These are phyloP conservation scores for Globisporangium parvum DNA, from an alignment of 352 stramenopile species.

Conservation along the genomic window DNA sequence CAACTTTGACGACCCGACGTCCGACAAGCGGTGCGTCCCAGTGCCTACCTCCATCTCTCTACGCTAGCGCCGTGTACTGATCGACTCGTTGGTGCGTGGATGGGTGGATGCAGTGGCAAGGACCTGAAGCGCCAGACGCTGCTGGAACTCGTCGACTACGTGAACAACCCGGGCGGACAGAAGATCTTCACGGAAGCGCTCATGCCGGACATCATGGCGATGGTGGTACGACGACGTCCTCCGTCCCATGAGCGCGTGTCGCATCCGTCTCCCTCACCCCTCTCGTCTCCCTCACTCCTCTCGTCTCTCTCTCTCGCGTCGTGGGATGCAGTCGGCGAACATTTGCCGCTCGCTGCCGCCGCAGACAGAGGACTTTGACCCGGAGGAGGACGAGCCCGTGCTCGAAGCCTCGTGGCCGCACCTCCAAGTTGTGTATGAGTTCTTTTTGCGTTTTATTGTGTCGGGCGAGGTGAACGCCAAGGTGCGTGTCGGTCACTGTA, in stretches of 20 bases:
- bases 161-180: constrained; percentile 94
- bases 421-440: constrained; percentile 98
- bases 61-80: neutral
- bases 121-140: constrained; percentile 99
- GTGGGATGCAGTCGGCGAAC: constrained; percentile 69
- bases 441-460: constrained; percentile 98
- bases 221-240: constrained; percentile 65
- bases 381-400: constrained; percentile 97
- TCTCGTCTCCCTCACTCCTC: neutral
- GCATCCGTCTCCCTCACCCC: too few relatives aligned
- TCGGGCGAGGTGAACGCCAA: constrained; percentile 97
- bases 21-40: constrained; percentile 80
- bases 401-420: constrained; percentile 97
- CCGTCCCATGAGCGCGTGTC: too few relatives aligned
- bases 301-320: neutral
- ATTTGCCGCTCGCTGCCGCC: constrained; percentile 91
- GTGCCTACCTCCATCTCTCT: neutral
- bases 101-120: constrained; percentile 46
- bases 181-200: constrained; percentile 97
- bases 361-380: constrained; percentile 97
- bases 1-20: constrained; percentile 95
- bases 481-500: constrained; percentile 9
- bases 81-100: constrained; percentile 3
- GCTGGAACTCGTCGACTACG: constrained; percentile 98
- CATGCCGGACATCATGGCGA: constrained; percentile 94